phyloP scores from a whole-genome alignment of 2,329 filamentous ascomycete genomes.

The Penicillium vulpinum region DNA sequence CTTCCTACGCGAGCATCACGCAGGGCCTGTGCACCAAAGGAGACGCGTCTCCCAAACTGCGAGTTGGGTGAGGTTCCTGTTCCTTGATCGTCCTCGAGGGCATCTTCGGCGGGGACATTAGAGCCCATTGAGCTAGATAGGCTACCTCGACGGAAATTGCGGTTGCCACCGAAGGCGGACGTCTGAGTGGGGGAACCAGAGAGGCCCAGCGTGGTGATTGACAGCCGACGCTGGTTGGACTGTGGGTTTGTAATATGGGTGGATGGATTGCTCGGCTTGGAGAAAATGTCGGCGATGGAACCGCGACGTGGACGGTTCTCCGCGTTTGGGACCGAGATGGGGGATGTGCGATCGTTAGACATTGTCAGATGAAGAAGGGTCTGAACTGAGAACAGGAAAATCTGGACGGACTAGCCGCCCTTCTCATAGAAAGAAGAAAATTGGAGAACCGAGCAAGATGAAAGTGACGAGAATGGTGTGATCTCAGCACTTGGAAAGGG shows the following conservation, averaged over 20 bases:
- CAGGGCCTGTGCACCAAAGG: conserved; percentile 81
- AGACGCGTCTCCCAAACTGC: conserved; percentile 75
- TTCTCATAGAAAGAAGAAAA: conserved; percentile 19
- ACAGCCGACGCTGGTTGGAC: conserved; percentile 61
- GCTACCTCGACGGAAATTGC: conserved; percentile 62
- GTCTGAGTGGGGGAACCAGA: conserved; percentile 67
- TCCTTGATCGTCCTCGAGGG: conserved; percentile 66
- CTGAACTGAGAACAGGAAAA: conserved; percentile 5
- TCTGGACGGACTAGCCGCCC: conserved; percentile 29
- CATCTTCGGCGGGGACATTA: conserved; percentile 41
- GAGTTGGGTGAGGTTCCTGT: conserved; percentile 68
- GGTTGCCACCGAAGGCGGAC: conserved; percentile 53
- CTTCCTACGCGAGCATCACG: conserved; percentile 67
- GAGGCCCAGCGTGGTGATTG: conserved; percentile 72
- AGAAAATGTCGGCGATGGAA: conserved; percentile 49
- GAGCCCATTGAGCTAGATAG: conserved; percentile 62
- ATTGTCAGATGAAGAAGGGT: conserved; percentile 32
- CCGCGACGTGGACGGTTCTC: conserved; percentile 46
- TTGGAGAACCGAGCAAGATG: not conserved
- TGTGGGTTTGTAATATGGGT: conserved; percentile 51
- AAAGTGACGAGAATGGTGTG: not conserved
- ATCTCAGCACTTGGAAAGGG: not conserved
- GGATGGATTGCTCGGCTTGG: conserved; percentile 31
- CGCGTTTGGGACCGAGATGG: conserved; percentile 39
- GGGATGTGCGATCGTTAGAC: conserved; percentile 45